Base-by-base conservation (phyloP, 768 basidiomycete species). In the Gautieria morchelliformis region DNA sequence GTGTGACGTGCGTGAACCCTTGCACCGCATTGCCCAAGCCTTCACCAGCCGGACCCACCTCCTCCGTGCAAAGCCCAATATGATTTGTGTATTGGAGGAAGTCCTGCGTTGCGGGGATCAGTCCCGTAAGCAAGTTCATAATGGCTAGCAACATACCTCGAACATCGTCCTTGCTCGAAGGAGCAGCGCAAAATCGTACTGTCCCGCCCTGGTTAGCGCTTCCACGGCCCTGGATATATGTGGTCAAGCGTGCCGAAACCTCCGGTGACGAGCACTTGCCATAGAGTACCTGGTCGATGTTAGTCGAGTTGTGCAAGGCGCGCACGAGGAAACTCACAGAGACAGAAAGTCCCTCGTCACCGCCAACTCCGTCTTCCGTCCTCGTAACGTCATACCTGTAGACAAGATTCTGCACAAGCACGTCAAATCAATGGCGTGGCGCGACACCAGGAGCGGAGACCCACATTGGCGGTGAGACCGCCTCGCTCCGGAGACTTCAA, bases 341-440 rank as follows among this genome's bases (percentile, higher is more conserved):
- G 73, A 59, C 90, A 91, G 71, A 97, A 96, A 0, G 89, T 93
- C 1, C 94, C 70, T 96, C 94, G 61, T 95, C 91, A 1, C 94
- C 93, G 1, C 95, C 94, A 12, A 97, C 92, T 7, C 95, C 95
- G 63, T 97, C 95, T 58, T 89, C 85, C 0, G 89, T 84, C 67
- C 88, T 88, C 24, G 69, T 72, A 12, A 88, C 85, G 66, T 98
- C 92, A 69, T 97, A 97, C 8, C 94, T 84, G 66, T 88, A 95
- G 6, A 92, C 88, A 10, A 92, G 78, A 63, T 84, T 85, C 88
- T 91, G 61, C n/a, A 20, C 3, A 15, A 49, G 7, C 27, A 27
- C 27, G 5, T 27, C 27, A 53, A 5, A 59, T 61, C 41, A 11
- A 27, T 22, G 3, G 5, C 15, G 5, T 4, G 15, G 10, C 20